Evolutionary conservation across 805 yeast species (phyloP).

Genomic region (Schizosaccharomyces osmophilus): DNA sequence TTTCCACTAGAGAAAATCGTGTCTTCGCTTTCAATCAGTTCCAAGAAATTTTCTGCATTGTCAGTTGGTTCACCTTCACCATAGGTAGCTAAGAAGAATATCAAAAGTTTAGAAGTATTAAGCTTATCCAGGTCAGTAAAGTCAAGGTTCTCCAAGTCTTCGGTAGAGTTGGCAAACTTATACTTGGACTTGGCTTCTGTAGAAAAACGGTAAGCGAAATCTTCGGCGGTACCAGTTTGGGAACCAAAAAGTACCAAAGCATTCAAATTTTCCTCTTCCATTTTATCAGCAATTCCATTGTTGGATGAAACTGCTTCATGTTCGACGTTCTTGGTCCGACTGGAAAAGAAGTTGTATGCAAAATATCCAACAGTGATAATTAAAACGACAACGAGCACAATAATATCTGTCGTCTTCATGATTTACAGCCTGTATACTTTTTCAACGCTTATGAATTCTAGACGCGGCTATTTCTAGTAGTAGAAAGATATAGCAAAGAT

Average conservation of each 20-base stretch:
- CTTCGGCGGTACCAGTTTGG: slow-evolving; percentile 97
- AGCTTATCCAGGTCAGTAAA: slow-evolving; percentile 49
- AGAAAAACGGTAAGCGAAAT: slow-evolving; percentile 71
- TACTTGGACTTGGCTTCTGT: slow-evolving; percentile 68
- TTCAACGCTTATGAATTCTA: too few species aligned
- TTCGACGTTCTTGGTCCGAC: background rate
- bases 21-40: slow-evolving; percentile 31
- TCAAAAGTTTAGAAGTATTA: slow-evolving; percentile 31
- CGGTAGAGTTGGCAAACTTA: slow-evolving; percentile 60
- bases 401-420: background rate
- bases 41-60: slow-evolving; percentile 61
- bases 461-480: too few species aligned
- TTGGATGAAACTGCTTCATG: background rate
- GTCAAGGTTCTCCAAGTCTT: slow-evolving; percentile 74
- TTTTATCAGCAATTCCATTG: slow-evolving; percentile 11
- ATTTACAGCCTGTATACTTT: background rate
- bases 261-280: slow-evolving; percentile 41
- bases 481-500: too few species aligned
- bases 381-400: background rate
- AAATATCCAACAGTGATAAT: background rate
- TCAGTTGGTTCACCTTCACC: slow-evolving; percentile 99
- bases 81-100: slow-evolving; percentile 72
- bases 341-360: background rate
- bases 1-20: slow-evolving; percentile 22
- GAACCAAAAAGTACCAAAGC: slow-evolving; percentile 72